Evolutionary conservation across 1,139 yeast species (phyloP).

Genomic region (Kodamaea derodonti): DNA sequence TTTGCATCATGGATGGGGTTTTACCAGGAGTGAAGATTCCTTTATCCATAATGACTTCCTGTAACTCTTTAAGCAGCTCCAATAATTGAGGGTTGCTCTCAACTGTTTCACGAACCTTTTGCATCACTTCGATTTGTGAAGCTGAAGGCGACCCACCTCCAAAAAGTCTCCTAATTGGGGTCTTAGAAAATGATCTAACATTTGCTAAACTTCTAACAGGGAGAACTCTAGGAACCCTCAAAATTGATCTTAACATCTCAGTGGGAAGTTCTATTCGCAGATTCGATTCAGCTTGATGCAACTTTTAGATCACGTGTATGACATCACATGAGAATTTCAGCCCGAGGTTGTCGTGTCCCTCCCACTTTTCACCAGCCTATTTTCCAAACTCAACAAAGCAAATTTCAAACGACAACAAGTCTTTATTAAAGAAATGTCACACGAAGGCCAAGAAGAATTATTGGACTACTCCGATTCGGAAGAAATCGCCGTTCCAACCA

Average conservation of each 20-base stretch:
- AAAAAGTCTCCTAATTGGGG: slow-evolving; percentile 6
- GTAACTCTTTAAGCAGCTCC: slow-evolving; percentile 28
- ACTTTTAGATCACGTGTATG: neutral
- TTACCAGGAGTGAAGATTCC: slow-evolving; percentile 30
- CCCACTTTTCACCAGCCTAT: neutral
- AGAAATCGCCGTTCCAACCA: slow-evolving; percentile 80
- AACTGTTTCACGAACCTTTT: slow-evolving; percentile 12
- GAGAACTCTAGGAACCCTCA: neutral
- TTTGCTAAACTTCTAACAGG: neutral
- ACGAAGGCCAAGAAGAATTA: slow-evolving; percentile 98
- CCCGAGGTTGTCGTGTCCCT: neutral
- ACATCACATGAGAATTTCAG: neutral
- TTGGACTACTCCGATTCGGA: slow-evolving; percentile 98
- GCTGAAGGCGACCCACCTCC: slow-evolving; percentile 8
- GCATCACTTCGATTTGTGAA: slow-evolving; percentile 12
- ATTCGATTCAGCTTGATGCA: neutral
- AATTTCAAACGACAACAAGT: slow-evolving; percentile 1
- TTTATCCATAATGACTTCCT: slow-evolving; percentile 27
- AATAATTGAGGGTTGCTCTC: slow-evolving; percentile 25
- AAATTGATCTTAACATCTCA: neutral
- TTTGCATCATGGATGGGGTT: slow-evolving; percentile 34
- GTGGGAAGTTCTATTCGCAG: neutral
- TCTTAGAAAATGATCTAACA: slow-evolving; percentile 4
- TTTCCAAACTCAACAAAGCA: slow-evolving; percentile 1
- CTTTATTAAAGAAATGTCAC: slow-evolving; percentile 46